These are phyloP conservation scores for Capronia epimyces DNA, from an alignment of 2,329 filamentous ascomycete genomes.

Conservation along the genomic window DNA sequence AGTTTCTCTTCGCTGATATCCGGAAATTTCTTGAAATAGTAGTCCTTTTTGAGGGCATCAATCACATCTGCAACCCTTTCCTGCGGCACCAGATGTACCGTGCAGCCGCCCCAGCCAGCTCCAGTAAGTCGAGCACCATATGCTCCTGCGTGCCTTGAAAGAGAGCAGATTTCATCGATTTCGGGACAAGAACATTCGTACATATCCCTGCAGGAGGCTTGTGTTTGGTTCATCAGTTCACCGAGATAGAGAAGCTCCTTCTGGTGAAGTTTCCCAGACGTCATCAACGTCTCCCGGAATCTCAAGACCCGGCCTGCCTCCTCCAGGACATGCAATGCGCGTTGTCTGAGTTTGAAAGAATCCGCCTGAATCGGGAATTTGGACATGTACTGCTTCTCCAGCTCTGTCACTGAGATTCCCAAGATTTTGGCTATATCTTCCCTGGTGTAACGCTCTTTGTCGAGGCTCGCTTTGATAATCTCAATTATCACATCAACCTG, in stretches of 20 bases:
- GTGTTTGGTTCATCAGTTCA: conserved; percentile 79
- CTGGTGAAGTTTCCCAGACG: conserved; percentile 44
- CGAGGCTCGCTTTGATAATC: conserved; percentile 64
- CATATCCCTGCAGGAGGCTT: conserved; percentile 75
- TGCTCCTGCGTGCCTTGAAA: conserved; percentile 71
- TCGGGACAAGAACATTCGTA: conserved; percentile 93
- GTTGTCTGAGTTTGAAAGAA: conserved; percentile 78
- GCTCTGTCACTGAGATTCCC: conserved; percentile 61
- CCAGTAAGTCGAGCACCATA: conserved; percentile 65
- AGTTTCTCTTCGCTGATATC: conserved; percentile 66
- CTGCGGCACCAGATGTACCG: conserved; percentile 82
- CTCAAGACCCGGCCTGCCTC: conserved; percentile 81
- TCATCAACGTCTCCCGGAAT: conserved; percentile 73
- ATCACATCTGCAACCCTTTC: conserved; percentile 74
- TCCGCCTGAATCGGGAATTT: conserved; percentile 86
- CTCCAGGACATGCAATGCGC: conserved; percentile 82
- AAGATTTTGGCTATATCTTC: conserved; percentile 74
- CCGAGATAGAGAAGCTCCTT: conserved; percentile 71
- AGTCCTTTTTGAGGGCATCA: conserved; percentile 66
- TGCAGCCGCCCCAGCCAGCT: conserved; percentile 95
- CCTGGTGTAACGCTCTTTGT: conserved; percentile 77
- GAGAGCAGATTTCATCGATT: conserved; percentile 78
- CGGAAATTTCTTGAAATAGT: conserved; percentile 72
- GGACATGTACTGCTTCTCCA: conserved; percentile 74
- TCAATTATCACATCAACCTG: conserved; percentile 70